phyloP scores from a whole-genome alignment of 495 filamentous ascomycete genomes.

The Hypoxylon rickii region DNA sequence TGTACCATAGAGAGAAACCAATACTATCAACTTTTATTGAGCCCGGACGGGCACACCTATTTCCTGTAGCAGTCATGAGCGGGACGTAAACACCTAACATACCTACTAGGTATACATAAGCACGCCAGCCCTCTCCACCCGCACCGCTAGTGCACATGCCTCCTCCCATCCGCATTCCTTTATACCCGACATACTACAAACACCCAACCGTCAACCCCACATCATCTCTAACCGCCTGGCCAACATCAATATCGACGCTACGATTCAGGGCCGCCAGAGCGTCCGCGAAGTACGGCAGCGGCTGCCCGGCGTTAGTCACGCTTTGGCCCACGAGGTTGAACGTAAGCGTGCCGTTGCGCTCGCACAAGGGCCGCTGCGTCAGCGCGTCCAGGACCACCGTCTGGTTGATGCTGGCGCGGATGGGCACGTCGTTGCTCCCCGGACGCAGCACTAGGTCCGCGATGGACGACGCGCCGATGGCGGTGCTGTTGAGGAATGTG shows the following conservation, averaged over 20 bases:
- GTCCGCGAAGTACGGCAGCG: constrained; percentile 64
- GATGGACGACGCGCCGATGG: constrained; percentile 60
- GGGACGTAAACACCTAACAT: too few relatives aligned
- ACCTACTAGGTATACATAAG: too few relatives aligned
- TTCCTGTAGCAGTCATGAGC: too few relatives aligned
- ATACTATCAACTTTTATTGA: too few relatives aligned
- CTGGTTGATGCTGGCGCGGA: constrained; percentile 60
- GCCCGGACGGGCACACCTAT: too few relatives aligned
- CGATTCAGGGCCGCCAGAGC: constrained; percentile 42
- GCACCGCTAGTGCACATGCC: too few relatives aligned
- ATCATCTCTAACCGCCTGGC: constrained; percentile 22
- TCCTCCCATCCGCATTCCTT: too few relatives aligned
- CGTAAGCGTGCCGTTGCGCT: constrained; percentile 59
- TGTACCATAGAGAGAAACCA: too few relatives aligned
- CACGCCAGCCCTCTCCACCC: too few relatives aligned
- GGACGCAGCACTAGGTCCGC: constrained; percentile 62
- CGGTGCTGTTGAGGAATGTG: constrained; percentile 55
- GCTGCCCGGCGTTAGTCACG: constrained; percentile 61
- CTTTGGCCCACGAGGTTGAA: constrained; percentile 62
- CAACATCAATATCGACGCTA: constrained; percentile 45
- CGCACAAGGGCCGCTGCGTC: constrained; percentile 47
- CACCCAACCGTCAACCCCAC: constrained; percentile 3
- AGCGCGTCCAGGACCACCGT: constrained; percentile 51
- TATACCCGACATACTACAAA: too few relatives aligned
- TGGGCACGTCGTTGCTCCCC: constrained; percentile 59